Evolutionary conservation across 1,284 basidiomycete genomes (phyloP), one percentile per base, ranked within the genome.

Genomic region (Ustilago cynodontis): DNA sequence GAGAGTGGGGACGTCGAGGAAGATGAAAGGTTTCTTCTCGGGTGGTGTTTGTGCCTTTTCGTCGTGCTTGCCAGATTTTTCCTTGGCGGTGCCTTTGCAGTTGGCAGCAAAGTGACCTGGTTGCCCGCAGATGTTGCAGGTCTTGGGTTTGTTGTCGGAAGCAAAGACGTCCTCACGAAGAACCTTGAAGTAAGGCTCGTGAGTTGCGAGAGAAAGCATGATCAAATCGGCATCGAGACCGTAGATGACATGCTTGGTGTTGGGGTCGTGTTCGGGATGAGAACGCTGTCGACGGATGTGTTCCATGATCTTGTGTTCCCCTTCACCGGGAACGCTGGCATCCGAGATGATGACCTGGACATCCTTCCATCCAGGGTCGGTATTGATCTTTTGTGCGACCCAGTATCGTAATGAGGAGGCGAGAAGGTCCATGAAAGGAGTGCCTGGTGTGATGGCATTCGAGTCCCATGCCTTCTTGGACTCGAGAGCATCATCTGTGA

Each of bases 271-370:
- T 13, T 92, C 92, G 35, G 91, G 90, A 83, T 97, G 93, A 53
- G 90, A 89, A 55, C 97, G 90, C 83, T 98, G 95, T 54, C 95
- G 90, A 67, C 97, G 90, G 77, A 99, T 97, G 86, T 91, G 98
- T 85, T 99, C 97, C 94, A 99, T 98, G 79, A 99, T 98, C 88
- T 99, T 99, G 88, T 99, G 97, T 87, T 99, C 97, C 85, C 97
- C 97, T 87, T 99, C 97, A 77, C 96, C 96, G 1, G 96, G 96
- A 11, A 99, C 97, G 64, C 93, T 92, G 2, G 96, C 94, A 81
- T 99, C 97, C 2, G 97, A 99, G 71, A 99, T 94, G 77, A 99
- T 92, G 73, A 99, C 93, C 89, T 98, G 64, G 22, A 78, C 59
- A 50, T 81, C 69, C 86, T 94, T 95, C 97, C 97, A 99, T 55